Evolutionary conservation across 1,139 yeast genomes (phyloP).

Genomic region (Yamadazyma sp.): DNA sequence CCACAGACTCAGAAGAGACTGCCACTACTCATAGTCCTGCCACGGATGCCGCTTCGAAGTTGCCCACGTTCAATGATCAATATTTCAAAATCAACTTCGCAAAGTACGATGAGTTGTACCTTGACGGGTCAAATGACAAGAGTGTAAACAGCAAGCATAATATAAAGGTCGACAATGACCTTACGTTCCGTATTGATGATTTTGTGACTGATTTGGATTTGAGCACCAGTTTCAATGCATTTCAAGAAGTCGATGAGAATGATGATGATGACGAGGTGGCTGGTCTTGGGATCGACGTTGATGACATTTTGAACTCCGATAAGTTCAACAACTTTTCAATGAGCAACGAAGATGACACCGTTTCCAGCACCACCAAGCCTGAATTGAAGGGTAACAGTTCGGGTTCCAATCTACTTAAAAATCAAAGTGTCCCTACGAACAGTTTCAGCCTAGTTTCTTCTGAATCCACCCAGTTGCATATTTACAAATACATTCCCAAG

Average conservation of each 20-base stretch:
- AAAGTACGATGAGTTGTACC: conserved; percentile 37
- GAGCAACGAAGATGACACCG: conserved; percentile 2
- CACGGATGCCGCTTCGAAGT: conserved; percentile 18
- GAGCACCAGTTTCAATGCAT: conserved; percentile 17
- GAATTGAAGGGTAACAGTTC: not conserved
- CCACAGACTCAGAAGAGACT: conserved; percentile 12
- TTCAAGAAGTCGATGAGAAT: conserved; percentile 24
- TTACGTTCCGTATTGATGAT: conserved; percentile 41
- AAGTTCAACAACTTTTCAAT: conserved; percentile 36
- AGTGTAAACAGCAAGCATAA: conserved; percentile 21
- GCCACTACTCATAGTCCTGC: conserved; percentile 10
- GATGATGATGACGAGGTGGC: conserved; percentile 38
- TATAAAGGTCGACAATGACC: conserved; percentile 32
- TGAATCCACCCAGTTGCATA: conserved; percentile 18
- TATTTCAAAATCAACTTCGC: conserved; percentile 35
- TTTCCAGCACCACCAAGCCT: conserved; percentile 1
- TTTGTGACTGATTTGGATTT: conserved; percentile 33
- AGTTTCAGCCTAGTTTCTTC: conserved; percentile 17
- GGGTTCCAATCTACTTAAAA: conserved; percentile 1
- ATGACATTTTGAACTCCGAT: conserved; percentile 43
- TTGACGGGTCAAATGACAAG: conserved; percentile 1
- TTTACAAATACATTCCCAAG: conserved; percentile 37
- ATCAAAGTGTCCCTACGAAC: conserved; percentile 7
- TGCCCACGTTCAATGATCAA: conserved; percentile 41
- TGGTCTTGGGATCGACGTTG: conserved; percentile 48